Base-by-base conservation (phyloP, 2,329 filamentous ascomycete genomes). In the Apiospora sp. region DNA sequence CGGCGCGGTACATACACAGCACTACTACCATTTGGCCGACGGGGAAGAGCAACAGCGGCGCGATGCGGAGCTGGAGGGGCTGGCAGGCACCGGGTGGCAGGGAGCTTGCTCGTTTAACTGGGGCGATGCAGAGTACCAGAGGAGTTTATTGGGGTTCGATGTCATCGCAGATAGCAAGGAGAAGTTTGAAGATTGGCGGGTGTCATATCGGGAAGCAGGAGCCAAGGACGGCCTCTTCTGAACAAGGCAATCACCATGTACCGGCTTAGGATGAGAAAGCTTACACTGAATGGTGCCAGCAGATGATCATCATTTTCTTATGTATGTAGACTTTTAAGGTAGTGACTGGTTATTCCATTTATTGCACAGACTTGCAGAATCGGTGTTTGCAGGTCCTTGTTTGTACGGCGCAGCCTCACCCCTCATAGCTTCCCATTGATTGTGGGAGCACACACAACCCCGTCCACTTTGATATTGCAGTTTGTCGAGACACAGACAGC, bases 11-110 rank as follows among this genome's bases (percentile, higher is more conserved):
- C 19, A 41, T 13, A 71, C 51, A 8, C 48, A 24, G 14, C 30
- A 58, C 34, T 43, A 22, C 27, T 71, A 61, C 69, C 69, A 71
- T 34, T 14, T 71, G 34, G 34, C 48, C 34, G 69, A 71, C 44
- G 69, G 69, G 3, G 27, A 37, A 22, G 46, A 37, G 7, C 68
- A 69, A 46, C 44, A 14, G 30, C 22, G 13, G 30, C 68, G 68
- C 68, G 68, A 69, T 46, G 67, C 67, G 67, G 67, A 68, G 4
- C 24, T 68, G 58, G 58, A 34, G 34, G 30, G 19, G 10, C 34
- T 64, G 58, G 5, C 58, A 22, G 34, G 34, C 4, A 41, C 19
- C 19, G 58, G 34, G 8, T 64, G 58, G 58, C 58, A 41, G 58
- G 58, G 58, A 4, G 13, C 5, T 2, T 64, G 58, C 34, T 37